These are phyloP conservation scores for Cercospora janseana DNA, from an alignment of 2,329 filamentous ascomycete genomes.

Conservation along the genomic window DNA sequence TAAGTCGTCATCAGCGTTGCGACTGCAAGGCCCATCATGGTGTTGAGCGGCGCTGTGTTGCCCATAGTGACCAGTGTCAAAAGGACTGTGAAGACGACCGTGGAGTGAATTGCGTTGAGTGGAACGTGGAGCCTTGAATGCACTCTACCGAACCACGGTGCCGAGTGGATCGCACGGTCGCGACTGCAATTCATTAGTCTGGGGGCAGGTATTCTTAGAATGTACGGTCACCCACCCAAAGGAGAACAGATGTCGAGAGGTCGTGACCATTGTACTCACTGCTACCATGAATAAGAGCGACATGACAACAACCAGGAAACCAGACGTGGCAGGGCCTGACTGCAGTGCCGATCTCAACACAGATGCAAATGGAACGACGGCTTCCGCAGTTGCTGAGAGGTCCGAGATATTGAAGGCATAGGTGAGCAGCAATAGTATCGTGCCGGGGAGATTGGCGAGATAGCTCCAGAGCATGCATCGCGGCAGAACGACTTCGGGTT, in stretches of 20 bases:
- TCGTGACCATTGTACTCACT: conserved; percentile 41
- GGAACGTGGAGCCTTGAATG: conserved; percentile 26
- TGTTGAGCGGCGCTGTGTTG: conserved; percentile 42
- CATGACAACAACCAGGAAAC: conserved; percentile 36
- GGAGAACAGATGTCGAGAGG: conserved; percentile 41
- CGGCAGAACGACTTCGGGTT: conserved; percentile 44
- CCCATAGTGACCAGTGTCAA: conserved; percentile 33
- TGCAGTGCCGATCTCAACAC: conserved; percentile 39
- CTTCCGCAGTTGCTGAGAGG: conserved; percentile 31
- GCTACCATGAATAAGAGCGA: conserved; percentile 41
- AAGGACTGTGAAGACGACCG: conserved; percentile 35
- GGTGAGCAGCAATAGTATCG: conserved; percentile 34
- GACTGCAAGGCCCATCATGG: conserved; percentile 44
- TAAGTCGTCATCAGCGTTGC: conserved; percentile 45
- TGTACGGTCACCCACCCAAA: too few relatives aligned
- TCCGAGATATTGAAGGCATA: conserved; percentile 40
- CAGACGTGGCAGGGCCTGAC: conserved; percentile 31
- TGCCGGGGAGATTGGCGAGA: conserved; percentile 35
- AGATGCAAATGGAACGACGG: conserved; percentile 35
- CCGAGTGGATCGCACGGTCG: conserved; percentile 43
- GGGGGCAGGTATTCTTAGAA: too few relatives aligned
- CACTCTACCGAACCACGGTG: conserved; percentile 37
- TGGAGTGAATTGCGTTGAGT: conserved; percentile 35
- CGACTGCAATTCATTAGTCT: conserved; percentile 23
- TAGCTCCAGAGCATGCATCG: conserved; percentile 44